Base-by-base conservation (phyloP, 176 grass and related monocot genomes). In the Puccinellia tenuiflora region DNA sequence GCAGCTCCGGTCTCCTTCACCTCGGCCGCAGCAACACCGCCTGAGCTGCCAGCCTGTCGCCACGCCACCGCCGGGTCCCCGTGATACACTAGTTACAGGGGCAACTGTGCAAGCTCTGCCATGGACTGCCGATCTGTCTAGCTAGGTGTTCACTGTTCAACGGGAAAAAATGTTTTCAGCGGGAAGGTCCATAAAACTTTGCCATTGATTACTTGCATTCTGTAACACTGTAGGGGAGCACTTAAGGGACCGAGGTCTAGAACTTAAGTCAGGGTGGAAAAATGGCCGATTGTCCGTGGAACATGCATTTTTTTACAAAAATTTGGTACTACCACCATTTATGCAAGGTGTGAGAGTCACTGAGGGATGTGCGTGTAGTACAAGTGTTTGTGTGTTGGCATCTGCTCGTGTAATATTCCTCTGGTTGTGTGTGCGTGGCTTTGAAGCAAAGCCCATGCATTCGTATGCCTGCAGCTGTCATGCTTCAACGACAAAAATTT, bases 1-100 rank as follows among this genome's bases (percentile, higher is more conserved):
- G 89, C 52, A 92, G 89, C 84, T 68, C 83, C 56, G 69, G 84
- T 57, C 94, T 97, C 48, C 81, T 97, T 64, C 94, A 93, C 88
- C 84, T 97, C 71, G 87, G 91, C 69, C 50, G 88, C 50, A 88
- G 86, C 67, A 88, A 86, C 66, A 80, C 75, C 53, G 79, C 73
- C 68, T 89, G 83, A 89, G 26, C 21, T 16, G 53, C 20, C 64
- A 42, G 64, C 12, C 61, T 22, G 69, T 12, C 26, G 28, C 29
- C 70, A 50, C 26, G 28, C 29, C 70, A 50, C 3, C 68, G 3
- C 18, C 7, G 30, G 22, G 55, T 30, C 62, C 37, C 61, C 28
- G 70, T 61, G 68, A 51, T 40, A 76, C 52, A 75, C 70, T 81
- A 78, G 33, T 71, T 71, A 65, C 68, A 51, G 45, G 63, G 65